Base-by-base conservation (phyloP, 306 rosid species). In the Arachis stenosperma region DNA sequence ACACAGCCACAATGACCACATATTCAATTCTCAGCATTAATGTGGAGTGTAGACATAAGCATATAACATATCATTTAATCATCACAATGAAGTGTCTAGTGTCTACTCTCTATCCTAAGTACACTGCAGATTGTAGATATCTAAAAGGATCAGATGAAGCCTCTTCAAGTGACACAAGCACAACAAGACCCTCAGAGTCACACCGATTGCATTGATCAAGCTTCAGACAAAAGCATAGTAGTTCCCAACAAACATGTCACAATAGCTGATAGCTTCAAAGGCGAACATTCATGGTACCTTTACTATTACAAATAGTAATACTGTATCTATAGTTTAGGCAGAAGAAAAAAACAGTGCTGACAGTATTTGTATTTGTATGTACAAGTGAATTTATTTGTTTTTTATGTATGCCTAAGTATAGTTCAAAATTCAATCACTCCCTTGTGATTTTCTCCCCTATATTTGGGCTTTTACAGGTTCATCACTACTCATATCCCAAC, bases 401-500 rank as follows among this genome's bases (percentile, higher is more conserved):
- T 33, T 33, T 33, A 11, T 61, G 48, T 67, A 70, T 61, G 75
- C 51, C 67, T 70, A 76, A 70, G 58, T 15, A 46, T 58, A 12
- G 27, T 48, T 64, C 29, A 40, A 62, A 36, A 6, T 42, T 53
- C 74, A 33, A 55, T 48, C 15, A 48, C 59, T 67, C 46, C 36
- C 71, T 73, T 36, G 50, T 54, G 42, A 6, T 63, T 40, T 55
- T 47, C 4, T 6, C 11, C 7, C 53, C 14, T 73, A 72, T 64
- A 66, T 70, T 53, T 83, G 78, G 52, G 17, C 14, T 27, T 72
- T 37, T 82, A 86, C 91, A 94, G 99, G 98, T 88, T 77, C 51
- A 84, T 90, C 84, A 80, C 89, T 68, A 88, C 96, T 82, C 91
- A 84, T 79, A 85, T 88, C 58, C 96, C 96, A n/a, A 78, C 90